Conservation (phyloP, 2,329 filamentous ascomycete genomes). For the Seiridium unicorne region DNA sequence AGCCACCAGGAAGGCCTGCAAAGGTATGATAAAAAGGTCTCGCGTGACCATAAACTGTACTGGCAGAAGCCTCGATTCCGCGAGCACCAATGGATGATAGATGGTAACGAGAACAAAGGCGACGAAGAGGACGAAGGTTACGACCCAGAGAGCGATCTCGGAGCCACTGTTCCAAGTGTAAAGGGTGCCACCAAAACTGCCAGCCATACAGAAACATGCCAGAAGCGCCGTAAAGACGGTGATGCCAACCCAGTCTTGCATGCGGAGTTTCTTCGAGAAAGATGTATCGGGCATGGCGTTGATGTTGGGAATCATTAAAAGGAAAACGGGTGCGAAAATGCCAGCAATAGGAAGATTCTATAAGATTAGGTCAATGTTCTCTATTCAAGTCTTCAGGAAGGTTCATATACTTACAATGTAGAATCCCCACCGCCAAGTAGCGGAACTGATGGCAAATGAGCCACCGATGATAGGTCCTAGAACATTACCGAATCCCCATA, state of each 20-base stretch:
- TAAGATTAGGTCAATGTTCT: not conserved
- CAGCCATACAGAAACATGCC: slow-evolving; percentile 40
- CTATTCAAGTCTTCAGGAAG: not conserved
- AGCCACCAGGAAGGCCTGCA: slow-evolving; percentile 13
- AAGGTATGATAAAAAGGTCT: slow-evolving; percentile 15
- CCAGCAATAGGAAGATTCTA: slow-evolving; percentile 46
- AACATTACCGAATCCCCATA: slow-evolving; percentile 9
- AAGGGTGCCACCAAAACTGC: slow-evolving; percentile 46
- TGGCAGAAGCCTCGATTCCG: slow-evolving; percentile 35
- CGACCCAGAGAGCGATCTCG: slow-evolving; percentile 43
- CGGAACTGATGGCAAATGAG: slow-evolving; percentile 6
- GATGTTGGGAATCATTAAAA: slow-evolving; percentile 25
- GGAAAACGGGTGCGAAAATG: slow-evolving; percentile 24
- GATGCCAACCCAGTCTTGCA: slow-evolving; percentile 42
- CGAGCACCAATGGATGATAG: slow-evolving; percentile 35
- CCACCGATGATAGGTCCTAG: slow-evolving; percentile 9
- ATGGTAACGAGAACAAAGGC: slow-evolving; percentile 39
- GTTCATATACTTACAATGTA: slow-evolving; percentile 39
- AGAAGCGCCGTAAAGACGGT: slow-evolving; percentile 39
- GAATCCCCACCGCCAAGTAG: slow-evolving; percentile 23
- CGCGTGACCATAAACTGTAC: slow-evolving; percentile 32
- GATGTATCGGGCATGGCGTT: slow-evolving; percentile 12
- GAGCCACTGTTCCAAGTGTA: slow-evolving; percentile 43
- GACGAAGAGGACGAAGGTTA: slow-evolving; percentile 38
- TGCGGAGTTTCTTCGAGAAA: slow-evolving; percentile 22